Evolutionary conservation across 2,329 filamentous ascomycete species (phyloP).

Genomic region (Trichoderma koningii): DNA sequence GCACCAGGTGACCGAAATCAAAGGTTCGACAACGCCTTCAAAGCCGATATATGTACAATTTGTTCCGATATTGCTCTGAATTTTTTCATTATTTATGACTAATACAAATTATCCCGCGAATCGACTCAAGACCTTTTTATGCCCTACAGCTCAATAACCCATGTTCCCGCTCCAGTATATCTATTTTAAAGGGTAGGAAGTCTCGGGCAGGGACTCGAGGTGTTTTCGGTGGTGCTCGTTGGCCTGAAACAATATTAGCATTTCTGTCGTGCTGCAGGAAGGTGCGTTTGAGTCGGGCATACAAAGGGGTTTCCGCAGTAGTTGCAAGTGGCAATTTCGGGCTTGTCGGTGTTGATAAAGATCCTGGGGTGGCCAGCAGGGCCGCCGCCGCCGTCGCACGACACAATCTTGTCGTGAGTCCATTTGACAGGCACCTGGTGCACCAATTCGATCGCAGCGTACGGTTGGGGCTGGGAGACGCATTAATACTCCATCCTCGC

Average conservation of each 20-base stretch:
- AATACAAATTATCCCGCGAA: constrained; percentile 20
- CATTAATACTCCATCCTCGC: not conserved
- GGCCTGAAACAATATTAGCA: constrained; percentile 58
- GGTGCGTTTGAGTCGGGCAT: constrained; percentile 45
- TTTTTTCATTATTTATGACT: constrained; percentile 20
- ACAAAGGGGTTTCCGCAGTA: constrained; percentile 96
- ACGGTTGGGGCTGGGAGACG: constrained; percentile 72
- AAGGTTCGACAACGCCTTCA: not conserved
- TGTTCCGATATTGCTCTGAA: not conserved
- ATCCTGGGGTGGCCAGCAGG: constrained; percentile 87
- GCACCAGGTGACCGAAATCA: no score
- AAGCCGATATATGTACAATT: constrained; percentile 22
- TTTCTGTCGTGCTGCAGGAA: not conserved
- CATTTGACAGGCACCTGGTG: constrained; percentile 94
- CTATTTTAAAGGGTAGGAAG: constrained; percentile 75
- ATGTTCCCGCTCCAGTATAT: constrained; percentile 14
- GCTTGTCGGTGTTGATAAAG: constrained; percentile 98
- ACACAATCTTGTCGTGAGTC: constrained; percentile 78
- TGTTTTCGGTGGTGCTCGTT: constrained; percentile 85
- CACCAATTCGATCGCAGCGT: constrained; percentile 90
- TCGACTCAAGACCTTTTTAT: constrained; percentile 12
- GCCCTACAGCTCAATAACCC: constrained; percentile 1
- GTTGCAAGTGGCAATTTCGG: constrained; percentile 83
- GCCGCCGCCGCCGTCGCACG: constrained; percentile 90
- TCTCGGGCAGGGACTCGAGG: constrained; percentile 77